phyloP scores from a whole-genome alignment of 2,329 filamentous ascomycete species.

The Juglanconis oblonga region DNA sequence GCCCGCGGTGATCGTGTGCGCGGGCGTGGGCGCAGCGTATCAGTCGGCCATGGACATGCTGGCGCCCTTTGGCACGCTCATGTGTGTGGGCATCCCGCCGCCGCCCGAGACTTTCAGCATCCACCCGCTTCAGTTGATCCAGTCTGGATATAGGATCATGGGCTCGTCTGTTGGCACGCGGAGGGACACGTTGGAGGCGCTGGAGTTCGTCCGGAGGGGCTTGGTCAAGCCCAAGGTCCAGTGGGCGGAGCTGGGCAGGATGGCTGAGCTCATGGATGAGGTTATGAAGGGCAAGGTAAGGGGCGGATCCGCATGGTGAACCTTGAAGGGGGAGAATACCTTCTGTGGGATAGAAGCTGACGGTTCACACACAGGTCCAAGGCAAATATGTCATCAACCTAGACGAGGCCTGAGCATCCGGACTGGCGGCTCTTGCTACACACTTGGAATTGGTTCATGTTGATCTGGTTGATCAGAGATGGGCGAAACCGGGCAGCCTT shows the following conservation, averaged over 20 bases:
- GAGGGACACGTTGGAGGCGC: conserved; percentile 36
- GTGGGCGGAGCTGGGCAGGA: conserved; percentile 22
- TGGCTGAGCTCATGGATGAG: conserved; percentile 22
- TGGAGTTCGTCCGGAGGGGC: conserved; percentile 34
- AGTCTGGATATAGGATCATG: conserved; percentile 31
- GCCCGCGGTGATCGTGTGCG: conserved; percentile 30
- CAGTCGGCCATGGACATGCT: conserved; percentile 32
- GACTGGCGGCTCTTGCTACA: background rate
- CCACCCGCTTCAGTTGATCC: conserved; percentile 35
- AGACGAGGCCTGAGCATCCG: background rate
- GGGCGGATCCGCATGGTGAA: background rate
- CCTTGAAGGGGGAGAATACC: accelerated
- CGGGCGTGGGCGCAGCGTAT: conserved; percentile 30
- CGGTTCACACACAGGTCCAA: background rate
- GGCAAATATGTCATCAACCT: conserved; percentile 17
- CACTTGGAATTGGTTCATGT: too few species aligned
- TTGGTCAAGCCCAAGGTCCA: conserved; percentile 30
- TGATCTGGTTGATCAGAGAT: too few species aligned
- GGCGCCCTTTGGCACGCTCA: conserved; percentile 35
- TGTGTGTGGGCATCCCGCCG: conserved; percentile 37
- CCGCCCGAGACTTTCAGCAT: conserved; percentile 25
- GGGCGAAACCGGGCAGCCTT: too few species aligned
- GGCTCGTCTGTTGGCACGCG: conserved; percentile 36
- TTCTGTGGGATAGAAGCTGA: background rate
- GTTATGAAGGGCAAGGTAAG: conserved; percentile 18